phyloP scores from a whole-genome alignment of 2,329 filamentous ascomycete species.

The Coniella vitis region DNA sequence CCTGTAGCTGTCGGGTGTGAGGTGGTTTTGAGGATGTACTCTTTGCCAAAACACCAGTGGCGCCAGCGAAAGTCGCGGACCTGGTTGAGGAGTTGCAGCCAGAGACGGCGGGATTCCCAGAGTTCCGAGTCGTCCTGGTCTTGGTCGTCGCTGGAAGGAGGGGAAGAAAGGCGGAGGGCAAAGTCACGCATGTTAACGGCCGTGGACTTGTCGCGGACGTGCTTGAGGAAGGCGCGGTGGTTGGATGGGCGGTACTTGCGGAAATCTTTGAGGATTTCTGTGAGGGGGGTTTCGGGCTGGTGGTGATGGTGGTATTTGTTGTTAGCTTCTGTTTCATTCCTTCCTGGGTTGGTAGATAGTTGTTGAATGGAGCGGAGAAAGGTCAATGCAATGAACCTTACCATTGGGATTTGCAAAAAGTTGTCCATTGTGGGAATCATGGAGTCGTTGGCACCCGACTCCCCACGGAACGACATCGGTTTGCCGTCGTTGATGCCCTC shows the following conservation, averaged over 20 bases:
- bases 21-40: conserved; percentile 77
- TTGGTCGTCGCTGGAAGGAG: conserved; percentile 20
- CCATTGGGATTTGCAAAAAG: conserved; percentile 75
- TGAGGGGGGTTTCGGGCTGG: conserved; percentile 72
- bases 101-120: conserved; percentile 50
- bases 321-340: no score
- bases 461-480: conserved; percentile 78
- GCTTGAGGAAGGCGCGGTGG: conserved; percentile 76
- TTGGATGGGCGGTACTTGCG: conserved; percentile 82
- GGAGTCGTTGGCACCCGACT: conserved; percentile 89
- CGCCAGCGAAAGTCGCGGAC: conserved; percentile 77
- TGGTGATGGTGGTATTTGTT: neutral
- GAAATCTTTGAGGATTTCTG: conserved; percentile 83
- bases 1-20: conserved; percentile 72
- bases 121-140: conserved; percentile 41
- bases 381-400: neutral
- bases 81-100: conserved; percentile 62
- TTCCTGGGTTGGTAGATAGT: no score
- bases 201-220: conserved; percentile 49
- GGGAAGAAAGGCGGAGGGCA: conserved; percentile 34
- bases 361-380: no score
- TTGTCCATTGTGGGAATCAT: conserved; percentile 91
- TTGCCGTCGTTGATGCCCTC: conserved; percentile 67
- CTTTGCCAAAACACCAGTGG: conserved; percentile 79
- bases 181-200: conserved; percentile 51